Evolutionary conservation across 225 moss, liverwort and hornwort species (phyloP).

Genomic region (Bryoerythrophyllum caledonicum): DNA sequence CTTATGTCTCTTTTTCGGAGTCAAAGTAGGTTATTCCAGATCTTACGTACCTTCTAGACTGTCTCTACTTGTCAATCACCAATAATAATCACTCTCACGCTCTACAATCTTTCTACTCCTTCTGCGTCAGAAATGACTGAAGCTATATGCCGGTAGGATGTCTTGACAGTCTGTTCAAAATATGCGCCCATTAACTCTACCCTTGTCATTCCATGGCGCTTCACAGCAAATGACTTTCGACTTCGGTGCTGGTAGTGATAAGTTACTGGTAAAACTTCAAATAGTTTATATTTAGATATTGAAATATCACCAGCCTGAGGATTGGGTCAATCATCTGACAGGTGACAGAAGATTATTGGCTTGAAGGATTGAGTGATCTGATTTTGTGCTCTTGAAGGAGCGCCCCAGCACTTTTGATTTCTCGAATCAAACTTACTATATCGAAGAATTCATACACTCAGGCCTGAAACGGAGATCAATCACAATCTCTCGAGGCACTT

Average conservation of each 20-base stretch:
- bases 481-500: slow-evolving; percentile 31
- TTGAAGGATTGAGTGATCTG: slow-evolving; percentile 38
- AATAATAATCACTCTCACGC: neutral
- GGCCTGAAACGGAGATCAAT: slow-evolving; percentile 35
- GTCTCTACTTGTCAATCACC: neutral
- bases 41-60: neutral
- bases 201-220: slow-evolving; percentile 23
- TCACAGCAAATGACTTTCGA: slow-evolving; percentile 2
- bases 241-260: slow-evolving; percentile 11
- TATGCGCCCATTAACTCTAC: neutral
- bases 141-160: neutral
- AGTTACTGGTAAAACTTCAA: slow-evolving; percentile 5
- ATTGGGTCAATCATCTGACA: slow-evolving; percentile 52
- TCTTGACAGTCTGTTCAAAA: slow-evolving; percentile 11
- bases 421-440: slow-evolving; percentile 21
- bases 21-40: neutral
- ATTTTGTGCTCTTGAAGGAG: slow-evolving; percentile 30
- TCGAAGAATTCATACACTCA: slow-evolving; percentile 30
- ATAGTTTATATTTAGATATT: slow-evolving; percentile 28
- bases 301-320: slow-evolving; percentile 35
- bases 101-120: neutral
- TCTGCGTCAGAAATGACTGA: slow-evolving; percentile 4
- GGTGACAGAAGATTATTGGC: slow-evolving; percentile 43
- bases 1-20: slow-evolving; percentile 2
- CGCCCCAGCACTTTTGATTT: slow-evolving; percentile 27